Evolutionary conservation across 495 filamentous ascomycete species (phyloP).

Genomic region (Tuber magnatum): DNA sequence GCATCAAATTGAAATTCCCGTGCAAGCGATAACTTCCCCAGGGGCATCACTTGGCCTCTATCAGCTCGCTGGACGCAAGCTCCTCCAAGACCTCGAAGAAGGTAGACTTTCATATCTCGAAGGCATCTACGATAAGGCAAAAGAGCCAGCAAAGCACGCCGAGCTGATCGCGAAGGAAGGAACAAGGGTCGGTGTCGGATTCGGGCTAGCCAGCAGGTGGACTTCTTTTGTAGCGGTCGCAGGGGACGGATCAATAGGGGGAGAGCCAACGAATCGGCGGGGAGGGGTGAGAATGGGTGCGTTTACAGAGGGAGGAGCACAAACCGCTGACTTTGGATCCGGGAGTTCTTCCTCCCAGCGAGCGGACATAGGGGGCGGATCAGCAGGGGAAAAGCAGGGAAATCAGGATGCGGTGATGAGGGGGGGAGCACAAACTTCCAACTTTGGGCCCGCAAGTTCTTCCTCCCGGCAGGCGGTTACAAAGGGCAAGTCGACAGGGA

Average conservation of each 20-base stretch:
- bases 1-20: slow-evolving; percentile 55
- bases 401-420: neutral
- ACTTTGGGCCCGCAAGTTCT: neutral
- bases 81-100: slow-evolving; percentile 61
- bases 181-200: slow-evolving; percentile 55
- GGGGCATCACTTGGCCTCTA: slow-evolving; percentile 48
- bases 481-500: slow-evolving; percentile 29
- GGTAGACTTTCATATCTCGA: slow-evolving; percentile 56
- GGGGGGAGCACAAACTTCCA: neutral
- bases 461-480: slow-evolving; percentile 47
- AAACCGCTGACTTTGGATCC: neutral
- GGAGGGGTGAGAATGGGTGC: neutral
- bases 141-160: slow-evolving; percentile 47
- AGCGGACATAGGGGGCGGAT: slow-evolving; percentile 49
- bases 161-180: slow-evolving; percentile 58
- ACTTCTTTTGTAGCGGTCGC: slow-evolving; percentile 65
- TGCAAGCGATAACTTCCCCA: slow-evolving; percentile 46
- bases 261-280: neutral
- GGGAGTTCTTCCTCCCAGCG: neutral
- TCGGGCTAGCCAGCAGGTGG: slow-evolving; percentile 60
- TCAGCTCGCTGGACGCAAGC: slow-evolving; percentile 61
- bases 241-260: slow-evolving; percentile 29
- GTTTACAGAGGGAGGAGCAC: neutral
- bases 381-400: neutral
- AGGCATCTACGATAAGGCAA: slow-evolving; percentile 34